Evolutionary conservation across 1,139 yeast species (phyloP), one percentile per base, ranked within the genome.

Genomic region (Kurtzmaniella quercitrusa): DNA sequence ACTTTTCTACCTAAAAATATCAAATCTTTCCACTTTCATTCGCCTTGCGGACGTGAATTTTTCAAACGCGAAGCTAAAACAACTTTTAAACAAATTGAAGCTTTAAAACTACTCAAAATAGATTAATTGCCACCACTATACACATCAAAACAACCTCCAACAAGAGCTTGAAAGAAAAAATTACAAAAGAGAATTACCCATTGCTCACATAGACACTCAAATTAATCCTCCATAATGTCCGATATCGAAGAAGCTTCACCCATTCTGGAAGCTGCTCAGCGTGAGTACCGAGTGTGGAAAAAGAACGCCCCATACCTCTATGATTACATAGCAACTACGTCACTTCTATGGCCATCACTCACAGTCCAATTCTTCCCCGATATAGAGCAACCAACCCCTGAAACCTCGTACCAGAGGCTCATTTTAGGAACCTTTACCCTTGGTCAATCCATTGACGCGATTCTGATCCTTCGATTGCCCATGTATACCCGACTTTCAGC

Each of bases 321-420:
- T 53, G 78, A 73, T 48, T 76, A 74, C 48, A 48, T 78, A 11
- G 66, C 69, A 32, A 78, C 84, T 4, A 63, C 69, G 36, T 60
- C 81, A 2, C 57, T 76, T 14, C 50, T 74, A 28, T 78, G 84
- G 84, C 84, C 84, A 1, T 74, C 80, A 1, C 55, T 77, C 38
- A 61, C 79, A 3, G 71, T 76, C 2, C 79, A 74, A 49, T 78
- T 78, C 65, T 71, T 78, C 43, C 83, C 83, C 1, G 83, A 78
- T 50, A 48, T 70, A n/a, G 72, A 64, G 38, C 51, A 35, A 39
- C 49, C 53, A 44, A 12, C 44, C 26, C 30, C 30, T 12, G 28
- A 33, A 33, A 42, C 56, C 1, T 50, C 55, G 2, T 54, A 54
- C 23, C 77, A 71, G 47, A 47, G 77, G 30, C 50, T 71, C 22